These are phyloP conservation scores for Suhomyces chickasaworum DNA, from an alignment of 1,139 yeast genomes.

Conservation along the genomic window DNA sequence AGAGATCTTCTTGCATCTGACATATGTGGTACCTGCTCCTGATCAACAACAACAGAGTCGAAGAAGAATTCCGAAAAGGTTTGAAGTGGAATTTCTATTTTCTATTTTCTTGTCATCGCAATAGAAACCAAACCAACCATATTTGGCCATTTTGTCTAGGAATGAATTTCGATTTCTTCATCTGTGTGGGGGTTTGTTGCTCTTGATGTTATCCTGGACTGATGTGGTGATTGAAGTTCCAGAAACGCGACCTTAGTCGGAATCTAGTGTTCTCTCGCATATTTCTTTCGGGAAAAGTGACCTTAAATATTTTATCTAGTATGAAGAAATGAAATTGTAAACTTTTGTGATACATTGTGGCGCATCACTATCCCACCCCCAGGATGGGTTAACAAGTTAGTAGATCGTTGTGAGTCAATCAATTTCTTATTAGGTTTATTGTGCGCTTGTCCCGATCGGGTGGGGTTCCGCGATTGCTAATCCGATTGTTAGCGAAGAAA, in stretches of 20 bases:
- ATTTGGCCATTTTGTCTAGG: background rate
- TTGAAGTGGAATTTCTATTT: background rate
- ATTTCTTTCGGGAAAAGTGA: background rate
- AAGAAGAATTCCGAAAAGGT: background rate
- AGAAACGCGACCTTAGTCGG: background rate
- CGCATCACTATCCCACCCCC: too few relatives aligned
- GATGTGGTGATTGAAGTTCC: background rate
- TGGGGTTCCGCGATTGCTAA: background rate
- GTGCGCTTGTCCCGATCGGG: background rate
- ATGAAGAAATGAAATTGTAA: too few relatives aligned
- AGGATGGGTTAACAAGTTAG: too few relatives aligned
- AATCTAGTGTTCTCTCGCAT: slow-evolving; percentile 1
- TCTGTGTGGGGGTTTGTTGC: background rate
- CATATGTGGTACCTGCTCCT: background rate
- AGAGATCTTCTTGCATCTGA: background rate
- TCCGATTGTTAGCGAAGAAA: background rate
- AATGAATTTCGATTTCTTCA: background rate
- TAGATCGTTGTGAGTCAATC: background rate
- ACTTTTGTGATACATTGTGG: background rate
- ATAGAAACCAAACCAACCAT: too few relatives aligned
- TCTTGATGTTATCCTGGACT: background rate
- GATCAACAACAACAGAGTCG: background rate
- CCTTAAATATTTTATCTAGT: background rate
- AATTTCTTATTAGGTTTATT: background rate
- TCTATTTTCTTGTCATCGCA: background rate